Evolutionary conservation across 179 eudicot species (phyloP).

Genomic region (Sideroxylon spinosum): DNA sequence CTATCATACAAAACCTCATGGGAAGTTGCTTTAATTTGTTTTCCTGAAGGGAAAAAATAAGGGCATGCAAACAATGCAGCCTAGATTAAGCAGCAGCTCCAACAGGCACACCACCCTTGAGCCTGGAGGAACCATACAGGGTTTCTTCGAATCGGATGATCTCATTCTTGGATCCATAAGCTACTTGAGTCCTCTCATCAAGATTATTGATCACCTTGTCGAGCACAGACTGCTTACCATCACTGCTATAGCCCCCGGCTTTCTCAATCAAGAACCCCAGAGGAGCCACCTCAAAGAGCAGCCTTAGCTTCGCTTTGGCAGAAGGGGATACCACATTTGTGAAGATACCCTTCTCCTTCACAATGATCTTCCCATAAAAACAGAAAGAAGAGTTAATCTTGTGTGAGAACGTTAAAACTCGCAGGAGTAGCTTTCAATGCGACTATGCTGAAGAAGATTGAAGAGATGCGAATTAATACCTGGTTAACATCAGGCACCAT

Average conservation of each 20-base stretch:
- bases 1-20: conserved; percentile 7
- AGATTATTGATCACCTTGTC: conserved; percentile 64
- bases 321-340: conserved; percentile 90
- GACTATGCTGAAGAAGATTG: conserved; percentile 1
- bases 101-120: conserved; percentile 76
- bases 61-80: conserved; percentile 7
- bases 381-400: not conserved
- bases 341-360: conserved; percentile 96
- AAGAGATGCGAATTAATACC: conserved; percentile 32
- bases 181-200: conserved; percentile 96
- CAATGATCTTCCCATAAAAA: conserved; percentile 61
- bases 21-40: not conserved
- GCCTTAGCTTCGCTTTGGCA: conserved; percentile 85
- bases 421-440: not conserved
- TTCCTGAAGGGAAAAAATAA: not conserved
- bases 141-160: conserved; percentile 90
- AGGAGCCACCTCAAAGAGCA: conserved; percentile 94
- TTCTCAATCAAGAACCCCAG: conserved; percentile 86
- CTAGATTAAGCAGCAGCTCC: conserved; percentile 64
- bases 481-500: conserved; percentile 99
- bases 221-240: conserved; percentile 79
- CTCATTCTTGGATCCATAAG: conserved; percentile 94
- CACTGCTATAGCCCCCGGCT: conserved; percentile 94
- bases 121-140: conserved; percentile 84
- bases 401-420: not conserved